A percentile compares a stretch with the other conserved stretches of the same genome.
Conservation (phyloP, 495 filamentous ascomycete genomes). For the Xylaria flabelliformis region DNA sequence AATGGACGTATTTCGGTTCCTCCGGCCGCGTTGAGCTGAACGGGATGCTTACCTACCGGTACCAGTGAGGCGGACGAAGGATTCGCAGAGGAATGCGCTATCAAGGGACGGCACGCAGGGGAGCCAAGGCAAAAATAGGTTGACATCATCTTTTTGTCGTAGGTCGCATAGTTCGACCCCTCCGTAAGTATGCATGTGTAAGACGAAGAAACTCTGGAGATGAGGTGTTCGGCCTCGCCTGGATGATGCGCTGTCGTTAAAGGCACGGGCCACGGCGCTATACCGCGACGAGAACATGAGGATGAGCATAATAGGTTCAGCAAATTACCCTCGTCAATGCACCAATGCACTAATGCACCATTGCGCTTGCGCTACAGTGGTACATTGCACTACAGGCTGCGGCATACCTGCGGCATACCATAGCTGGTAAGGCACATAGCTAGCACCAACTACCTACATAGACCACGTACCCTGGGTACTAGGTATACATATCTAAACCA, state of each 20-base stretch:
- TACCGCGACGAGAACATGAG: conserved; percentile 6
- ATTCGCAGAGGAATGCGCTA: conserved; percentile 7
- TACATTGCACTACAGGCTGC: neutral
- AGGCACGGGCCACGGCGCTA: conserved; percentile 26
- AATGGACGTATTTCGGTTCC: conserved; percentile 25
- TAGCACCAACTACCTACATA: no score
- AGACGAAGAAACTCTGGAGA: conserved; percentile 7
- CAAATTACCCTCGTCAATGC: conserved; percentile 29
- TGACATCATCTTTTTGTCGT: conserved; percentile 14
- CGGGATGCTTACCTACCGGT: neutral
- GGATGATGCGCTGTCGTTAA: conserved; percentile 20
- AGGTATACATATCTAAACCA: neutral
- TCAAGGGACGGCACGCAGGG: conserved; percentile 15
- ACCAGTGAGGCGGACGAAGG: conserved; percentile 20
- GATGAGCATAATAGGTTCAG: conserved; percentile 22
- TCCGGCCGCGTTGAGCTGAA: conserved; percentile 20
- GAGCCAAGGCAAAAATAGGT: neutral
- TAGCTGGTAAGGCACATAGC: neutral
- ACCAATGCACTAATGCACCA: conserved; percentile 14
- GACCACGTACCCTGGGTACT: neutral
- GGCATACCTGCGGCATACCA: neutral
- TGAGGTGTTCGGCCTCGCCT: conserved; percentile 20
- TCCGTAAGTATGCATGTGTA: neutral
- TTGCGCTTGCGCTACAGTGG: neutral
- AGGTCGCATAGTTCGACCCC: conserved; percentile 1